Base-by-base conservation (phyloP, 345 rosid species). In the Heritiera fomes region DNA sequence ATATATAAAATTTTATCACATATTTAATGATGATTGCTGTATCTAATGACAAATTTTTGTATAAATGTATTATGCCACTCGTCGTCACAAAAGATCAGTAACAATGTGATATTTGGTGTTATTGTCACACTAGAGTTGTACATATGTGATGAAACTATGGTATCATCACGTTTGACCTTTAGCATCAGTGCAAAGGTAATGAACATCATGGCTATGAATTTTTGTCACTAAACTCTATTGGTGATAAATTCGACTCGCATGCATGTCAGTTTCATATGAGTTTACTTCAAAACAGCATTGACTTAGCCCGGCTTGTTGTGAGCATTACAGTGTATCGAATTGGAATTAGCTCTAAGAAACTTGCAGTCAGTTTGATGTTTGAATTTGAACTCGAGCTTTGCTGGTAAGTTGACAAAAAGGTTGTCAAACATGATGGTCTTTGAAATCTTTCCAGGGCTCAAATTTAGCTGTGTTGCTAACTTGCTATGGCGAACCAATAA, bases 371-470 rank as follows among this genome's bases (percentile, higher is more conserved):
- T 43, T 43, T 67, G 72, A 45, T n/a, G 17, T 43, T 68, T 45
- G 34, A 45, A 59, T 59, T 8, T 59, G 63, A 59, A 8, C 32
- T 59, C 23, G 12, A 59, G 14, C 53, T 45, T 9, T 45, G 34
- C 34, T 68, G 3, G 3, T 34, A 68, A 20, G 53, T 45, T 68
- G 73, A 20, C 55, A 46, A 18, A 20, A 46, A 14, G 46, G 8
- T 12, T 23, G n/a, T 69, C 56, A 69, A 47, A 69, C 40, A 69
- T 69, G 38, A 4, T 20, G n/a, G 23, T 12, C 73, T 46, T 46
- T 46, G 56, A 69, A 46, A 69, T n/a, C n/a, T 46, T 46, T 69
- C 23, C 73, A 69, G 47, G 23, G 40, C 56, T 69, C 40, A 69
- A 46, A 12, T 68, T 23, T 46, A 46, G 5, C 46, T 45, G 4